A percentile compares a stretch with the other conserved stretches of the same genome.
phyloP scores from a whole-genome alignment of 331 rosid species.

The Quercus tomentella region DNA sequence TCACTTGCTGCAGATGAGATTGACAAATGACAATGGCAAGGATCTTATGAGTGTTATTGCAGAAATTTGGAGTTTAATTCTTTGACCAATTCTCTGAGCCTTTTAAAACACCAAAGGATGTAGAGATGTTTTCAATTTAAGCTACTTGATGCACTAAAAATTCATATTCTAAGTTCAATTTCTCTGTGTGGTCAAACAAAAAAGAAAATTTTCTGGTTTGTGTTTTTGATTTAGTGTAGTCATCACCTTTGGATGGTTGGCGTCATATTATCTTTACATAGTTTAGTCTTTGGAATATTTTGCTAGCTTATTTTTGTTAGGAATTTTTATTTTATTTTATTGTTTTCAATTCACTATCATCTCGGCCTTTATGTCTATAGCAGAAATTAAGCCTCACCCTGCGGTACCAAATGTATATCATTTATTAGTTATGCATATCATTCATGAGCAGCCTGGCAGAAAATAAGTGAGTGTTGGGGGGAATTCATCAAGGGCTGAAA shows the following conservation, averaged over 20 bases:
- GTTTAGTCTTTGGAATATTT: not conserved
- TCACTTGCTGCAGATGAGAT: conserved; percentile 23
- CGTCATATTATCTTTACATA: not conserved
- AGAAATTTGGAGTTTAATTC: conserved; percentile 56
- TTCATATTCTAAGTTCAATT: conserved; percentile 52
- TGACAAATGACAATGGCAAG: conserved; percentile 19
- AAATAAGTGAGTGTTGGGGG: not conserved
- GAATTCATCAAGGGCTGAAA: conserved; percentile 3
- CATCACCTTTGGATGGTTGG: not conserved
- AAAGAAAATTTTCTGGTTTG: not conserved
- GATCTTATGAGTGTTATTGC: conserved; percentile 42
- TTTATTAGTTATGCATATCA: not conserved
- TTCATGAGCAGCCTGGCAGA: not conserved
- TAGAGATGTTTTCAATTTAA: conserved; percentile 51
- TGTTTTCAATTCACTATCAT: not conserved
- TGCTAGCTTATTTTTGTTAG: not conserved
- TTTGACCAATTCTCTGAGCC: conserved; percentile 24
- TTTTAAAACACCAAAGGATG: conserved; percentile 34
- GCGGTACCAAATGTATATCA: not conserved
- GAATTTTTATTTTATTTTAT: not conserved
- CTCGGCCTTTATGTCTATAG: not conserved
- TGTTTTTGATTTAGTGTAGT: not conserved
- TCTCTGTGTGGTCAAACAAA: not conserved
- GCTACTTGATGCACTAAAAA: conserved; percentile 71
- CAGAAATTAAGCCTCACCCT: not conserved